Base-by-base conservation (phyloP, 805 yeast genomes). In the Yamadazyma nakazawae region DNA sequence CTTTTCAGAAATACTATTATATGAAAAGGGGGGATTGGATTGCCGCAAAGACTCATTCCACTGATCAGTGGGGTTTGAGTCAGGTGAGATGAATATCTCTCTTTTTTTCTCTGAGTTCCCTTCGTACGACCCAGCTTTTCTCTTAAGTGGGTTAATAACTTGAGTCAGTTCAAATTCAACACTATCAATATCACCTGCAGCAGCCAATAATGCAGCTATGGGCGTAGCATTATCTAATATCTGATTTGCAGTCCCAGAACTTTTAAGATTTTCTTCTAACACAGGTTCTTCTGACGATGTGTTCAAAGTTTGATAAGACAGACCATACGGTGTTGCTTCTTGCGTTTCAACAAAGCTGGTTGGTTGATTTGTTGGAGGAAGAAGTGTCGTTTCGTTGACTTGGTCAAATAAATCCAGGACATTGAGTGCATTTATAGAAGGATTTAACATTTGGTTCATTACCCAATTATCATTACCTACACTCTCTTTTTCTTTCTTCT, bases 21-120 rank as follows among this genome's bases (percentile, higher is more conserved):
- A 52, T 2, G 55, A 52, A 3, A 54, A 47, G 9, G 55, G 40
- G 5, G 52, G 14, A 7, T 54, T 24, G 3, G 55, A 43, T 5
- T 55, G 49, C 11, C 55, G 56, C 10, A 54, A 42, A 8, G 58
- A 51, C 31, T 54, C 58, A 37, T 54, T 54, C 17, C 54, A 35
- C 19, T 43, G 47, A 36, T 36, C 34, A n/a, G 41, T 14, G 17
- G 45, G 45, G 11, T 40, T 37, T 2, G 42, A 26, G 5, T 38
- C 14, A 12, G 44, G 37, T 13, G 32, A 28, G 9, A 38, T 21
- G 34, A 26, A 35, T 8, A 21, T 17, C 13, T 16, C 39, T 31
- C 42, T 37, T 16, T 17, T 32, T 35, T 46, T 40, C 2, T 40
- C 37, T 11, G 42, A 16, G 13, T 12, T n/a, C 13, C 17, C 19